phyloP scores from a whole-genome alignment of 2,329 filamentous ascomycete genomes.

The Fusarium robinianum region DNA sequence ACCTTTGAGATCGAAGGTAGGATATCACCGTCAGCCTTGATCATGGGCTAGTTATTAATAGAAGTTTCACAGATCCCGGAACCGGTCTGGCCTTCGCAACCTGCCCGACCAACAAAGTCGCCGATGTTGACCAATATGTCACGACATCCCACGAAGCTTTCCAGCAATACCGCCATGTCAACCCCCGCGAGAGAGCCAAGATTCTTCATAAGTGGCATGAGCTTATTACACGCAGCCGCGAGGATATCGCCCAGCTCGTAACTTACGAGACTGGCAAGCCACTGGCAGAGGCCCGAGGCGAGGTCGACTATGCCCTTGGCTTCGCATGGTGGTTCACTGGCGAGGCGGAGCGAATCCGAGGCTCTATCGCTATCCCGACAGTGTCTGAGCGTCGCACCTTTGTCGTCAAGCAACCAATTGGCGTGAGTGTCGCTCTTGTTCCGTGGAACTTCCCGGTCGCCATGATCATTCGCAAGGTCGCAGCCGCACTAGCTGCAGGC shows the following conservation, averaged over 20 bases:
- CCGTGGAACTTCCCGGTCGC: conserved; percentile 64
- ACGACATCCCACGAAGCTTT: conserved; percentile 43
- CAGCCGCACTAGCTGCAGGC: conserved; percentile 68
- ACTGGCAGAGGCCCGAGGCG: conserved; percentile 55
- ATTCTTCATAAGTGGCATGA: conserved; percentile 44
- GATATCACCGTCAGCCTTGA: too few species aligned
- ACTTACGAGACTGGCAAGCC: conserved; percentile 62
- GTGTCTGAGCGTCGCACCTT: neutral
- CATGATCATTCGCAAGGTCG: conserved; percentile 53
- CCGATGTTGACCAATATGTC: conserved; percentile 39
- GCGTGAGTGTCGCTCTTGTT: conserved; percentile 16
- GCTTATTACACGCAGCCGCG: conserved; percentile 42
- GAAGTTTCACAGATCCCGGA: neutral
- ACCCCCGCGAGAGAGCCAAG: conserved; percentile 41
- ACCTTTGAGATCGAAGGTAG: neutral
- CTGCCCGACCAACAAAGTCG: conserved; percentile 5
- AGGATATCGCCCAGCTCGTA: conserved; percentile 47
- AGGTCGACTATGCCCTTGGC: conserved; percentile 58
- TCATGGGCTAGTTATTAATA: too few species aligned
- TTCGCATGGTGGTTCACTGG: conserved; percentile 60
- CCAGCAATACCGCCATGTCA: conserved; percentile 44
- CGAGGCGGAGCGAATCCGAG: neutral
- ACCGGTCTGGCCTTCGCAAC: neutral
- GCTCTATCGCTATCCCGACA: neutral
- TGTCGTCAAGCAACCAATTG: neutral